Evolutionary conservation across 1,139 yeast species (phyloP), one percentile per base, ranked within the genome.

Genomic region (Sugiyamaella pinicola): DNA sequence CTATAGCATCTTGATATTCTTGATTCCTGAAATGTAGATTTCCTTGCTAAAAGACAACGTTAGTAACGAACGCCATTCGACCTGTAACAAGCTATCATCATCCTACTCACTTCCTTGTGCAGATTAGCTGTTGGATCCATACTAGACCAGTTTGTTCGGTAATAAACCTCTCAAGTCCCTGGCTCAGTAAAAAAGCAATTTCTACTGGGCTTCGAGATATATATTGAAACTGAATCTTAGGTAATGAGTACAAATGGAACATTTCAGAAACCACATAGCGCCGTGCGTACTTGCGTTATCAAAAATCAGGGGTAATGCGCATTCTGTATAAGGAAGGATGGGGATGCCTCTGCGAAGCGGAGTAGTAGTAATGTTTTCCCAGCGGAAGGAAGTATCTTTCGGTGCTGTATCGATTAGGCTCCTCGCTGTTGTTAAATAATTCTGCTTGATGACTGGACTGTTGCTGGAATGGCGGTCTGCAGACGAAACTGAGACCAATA

Each of bases 1-100:
- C 62, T 57, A 75, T 55, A 40, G 70, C 67, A 58, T 69, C 59
- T 51, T 59, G 59, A 61, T 69, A 64, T 60, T 70, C 69, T 52
- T 75, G 58, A 72, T 75, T 63, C 57, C 70, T 46, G 75, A 77
- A 53, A 61, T 62, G 58, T 31, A 47, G 53, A 51, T 67, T 67
- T 21, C 70, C 70, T 45, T 60, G 60, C 70, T 54, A 46, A 17
- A 13, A 21, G n/a, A 12, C 9, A 26, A 26, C 12, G 31, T 26
- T 17, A 37, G 24, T 26, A 9, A 4, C 13, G 13, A 41, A 28
- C 35, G 13, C n/a, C 5, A 31, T 4, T n/a, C 15, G 13, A 33
- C 13, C 24, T 15, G n/a, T n/a, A n/a, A n/a, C n/a, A n/a, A n/a
- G n/a, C n/a, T n/a, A n/a, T n/a, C n/a, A n/a, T n/a, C n/a, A 18